Conservation (phyloP, 306 rosid genomes). For the Ormosia semicastrata region DNA sequence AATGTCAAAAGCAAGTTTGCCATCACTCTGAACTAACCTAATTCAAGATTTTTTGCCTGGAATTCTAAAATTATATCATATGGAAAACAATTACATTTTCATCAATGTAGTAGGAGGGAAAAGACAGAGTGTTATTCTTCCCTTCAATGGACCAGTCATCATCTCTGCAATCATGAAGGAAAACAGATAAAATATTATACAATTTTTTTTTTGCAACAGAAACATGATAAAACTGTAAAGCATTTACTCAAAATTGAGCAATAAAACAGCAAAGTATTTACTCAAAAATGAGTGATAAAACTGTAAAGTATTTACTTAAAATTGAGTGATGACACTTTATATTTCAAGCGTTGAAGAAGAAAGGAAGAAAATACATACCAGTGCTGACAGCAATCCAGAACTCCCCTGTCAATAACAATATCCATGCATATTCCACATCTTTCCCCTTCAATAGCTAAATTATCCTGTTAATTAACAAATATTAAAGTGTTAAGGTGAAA, state of each 20-base stretch:
- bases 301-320: slow-evolving; percentile 4
- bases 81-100: slow-evolving; percentile 76
- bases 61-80: slow-evolving; percentile 16
- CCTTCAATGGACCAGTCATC: slow-evolving; percentile 94
- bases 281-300: not conserved
- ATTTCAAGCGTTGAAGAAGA: slow-evolving; percentile 7
- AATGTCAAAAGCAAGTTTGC: slow-evolving; percentile 19
- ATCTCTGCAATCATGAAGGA: slow-evolving; percentile 66
- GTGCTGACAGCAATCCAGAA: slow-evolving; percentile 96
- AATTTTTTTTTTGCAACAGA: slow-evolving; percentile 4
- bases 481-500: not conserved
- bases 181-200: slow-evolving; percentile 29
- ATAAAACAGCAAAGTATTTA: not conserved
- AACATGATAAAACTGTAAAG: slow-evolving; percentile 16
- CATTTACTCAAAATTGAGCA: not conserved
- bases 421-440: slow-evolving; percentile 98
- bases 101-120: slow-evolving; percentile 97
- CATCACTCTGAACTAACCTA: slow-evolving; percentile 19
- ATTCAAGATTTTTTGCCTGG: slow-evolving; percentile 12
- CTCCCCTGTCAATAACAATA: slow-evolving; percentile 80
- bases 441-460: slow-evolving; percentile 57
- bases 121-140: slow-evolving; percentile 70
- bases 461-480: slow-evolving; percentile 50
- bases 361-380: slow-evolving; percentile 50
- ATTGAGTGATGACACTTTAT: not conserved